Base-by-base conservation (phyloP, 176 grass and related monocot species). In the Oryza brachyantha region DNA sequence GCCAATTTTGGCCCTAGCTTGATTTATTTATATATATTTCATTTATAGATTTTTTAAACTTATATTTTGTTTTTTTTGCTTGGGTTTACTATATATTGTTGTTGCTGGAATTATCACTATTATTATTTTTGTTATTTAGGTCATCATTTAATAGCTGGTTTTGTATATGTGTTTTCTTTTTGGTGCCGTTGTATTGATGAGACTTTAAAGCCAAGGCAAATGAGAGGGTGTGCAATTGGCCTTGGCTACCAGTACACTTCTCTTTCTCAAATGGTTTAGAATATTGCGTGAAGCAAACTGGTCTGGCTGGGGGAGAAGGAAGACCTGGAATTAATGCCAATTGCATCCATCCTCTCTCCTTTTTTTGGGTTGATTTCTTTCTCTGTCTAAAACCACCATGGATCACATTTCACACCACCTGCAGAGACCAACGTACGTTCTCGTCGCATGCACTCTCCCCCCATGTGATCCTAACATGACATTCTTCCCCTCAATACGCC, bases 251-350 rank as follows among this genome's bases (percentile, higher is more conserved):
- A 13, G 8, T 58, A 57, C 62, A 32, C 73, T 75, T 38, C 38
- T 77, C 39, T 78, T 65, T 79, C 38, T 69, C 50, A 16, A 78
- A n/a, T 70, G 34, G 54, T 85, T 85, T 87, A 58, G 68, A 82
- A 89, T 80, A 75, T 94, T 80, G 89, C 86, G 84, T 91, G 81
- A 94, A 87, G 89, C 83, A 94, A 95, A 82, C 92, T 43, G 63
- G 54, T 83, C 62, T 57, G n/a, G 21, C 21, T 24, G 8, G 64
- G 64, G 75, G 38, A 80, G 83, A 46, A 46, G 13, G 13, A 68
- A 86, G 85, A 82, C 86, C 48, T 26, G 57, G 64, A 81, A 83
- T 22, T 21, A 75, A 84, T 32, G 52, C 68, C 85, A 26, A 66
- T 64, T 74, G 42, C 35, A 45, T 57, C 60, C 75, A 37, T 54